Conservation (phyloP, 75 land plant species). For the Pinus albicaulis region DNA sequence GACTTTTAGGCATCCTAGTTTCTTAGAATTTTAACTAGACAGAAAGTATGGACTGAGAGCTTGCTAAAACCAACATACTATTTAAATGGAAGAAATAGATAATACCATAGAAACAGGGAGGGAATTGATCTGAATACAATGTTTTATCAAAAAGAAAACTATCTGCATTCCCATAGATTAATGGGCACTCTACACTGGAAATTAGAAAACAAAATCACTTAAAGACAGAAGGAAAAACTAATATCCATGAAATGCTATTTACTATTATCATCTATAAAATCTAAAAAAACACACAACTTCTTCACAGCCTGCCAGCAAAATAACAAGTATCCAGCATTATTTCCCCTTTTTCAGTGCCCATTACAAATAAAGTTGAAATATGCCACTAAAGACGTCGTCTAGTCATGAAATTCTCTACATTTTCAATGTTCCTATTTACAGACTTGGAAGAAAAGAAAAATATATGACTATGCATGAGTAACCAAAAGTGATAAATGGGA, state of each 20-base stretch:
- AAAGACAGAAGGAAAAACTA: background rate
- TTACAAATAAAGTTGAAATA: too few species aligned
- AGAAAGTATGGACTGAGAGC: background rate
- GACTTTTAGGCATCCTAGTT: too few species aligned
- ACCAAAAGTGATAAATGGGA: too few species aligned
- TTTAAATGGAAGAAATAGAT: background rate
- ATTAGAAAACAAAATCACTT: background rate
- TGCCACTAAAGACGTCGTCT: too few species aligned
- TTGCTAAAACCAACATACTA: background rate
- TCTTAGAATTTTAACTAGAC: too few species aligned
- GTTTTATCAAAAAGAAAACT: background rate
- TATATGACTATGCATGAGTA: too few species aligned
- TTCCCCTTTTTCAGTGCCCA: too few species aligned
- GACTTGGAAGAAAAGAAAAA: too few species aligned
- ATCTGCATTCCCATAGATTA: background rate
- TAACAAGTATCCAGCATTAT: background rate
- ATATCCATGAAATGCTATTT: background rate
- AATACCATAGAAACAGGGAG: background rate
- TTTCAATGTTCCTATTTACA: too few species aligned
- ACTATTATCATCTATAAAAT: background rate
- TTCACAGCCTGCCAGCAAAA: background rate
- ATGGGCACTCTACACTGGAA: background rate
- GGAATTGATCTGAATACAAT: background rate
- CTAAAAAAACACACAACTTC: background rate
- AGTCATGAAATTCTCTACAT: too few species aligned